Evolutionary conservation across 2,329 filamentous ascomycete genomes (phyloP).

Genomic region (Scedosporium dehoogii): DNA sequence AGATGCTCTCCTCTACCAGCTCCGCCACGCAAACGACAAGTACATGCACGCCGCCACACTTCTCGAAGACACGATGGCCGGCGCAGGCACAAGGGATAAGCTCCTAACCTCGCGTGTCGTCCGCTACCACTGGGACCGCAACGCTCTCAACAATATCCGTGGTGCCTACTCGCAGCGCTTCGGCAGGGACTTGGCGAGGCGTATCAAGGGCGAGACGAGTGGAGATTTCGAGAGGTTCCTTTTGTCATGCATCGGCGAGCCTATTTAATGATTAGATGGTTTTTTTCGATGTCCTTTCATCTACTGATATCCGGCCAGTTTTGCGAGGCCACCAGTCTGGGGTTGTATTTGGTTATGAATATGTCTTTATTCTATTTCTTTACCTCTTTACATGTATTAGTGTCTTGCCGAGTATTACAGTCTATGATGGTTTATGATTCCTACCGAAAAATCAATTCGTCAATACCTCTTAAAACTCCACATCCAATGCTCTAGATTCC

Average conservation of each 20-base stretch:
- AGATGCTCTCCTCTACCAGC: constrained; percentile 68
- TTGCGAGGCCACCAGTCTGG: no score
- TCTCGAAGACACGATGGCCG: constrained; percentile 82
- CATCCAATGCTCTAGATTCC: no score
- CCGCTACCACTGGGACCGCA: constrained; percentile 72
- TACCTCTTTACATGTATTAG: no score
- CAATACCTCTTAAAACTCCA: no score
- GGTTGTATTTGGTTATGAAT: neutral
- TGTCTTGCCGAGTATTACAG: no score
- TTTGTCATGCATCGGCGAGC: constrained; percentile 54
- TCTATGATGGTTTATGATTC: no score
- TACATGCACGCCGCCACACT: constrained; percentile 73
- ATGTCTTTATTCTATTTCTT: neutral
- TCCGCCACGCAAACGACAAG: constrained; percentile 68
- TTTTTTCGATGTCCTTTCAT: neutral
- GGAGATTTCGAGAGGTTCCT: constrained; percentile 73
- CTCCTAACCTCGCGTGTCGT: constrained; percentile 71
- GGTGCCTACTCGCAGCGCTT: constrained; percentile 66
- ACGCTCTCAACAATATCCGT: constrained; percentile 67
- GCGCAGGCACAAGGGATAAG: constrained; percentile 76
- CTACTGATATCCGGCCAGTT: no score
- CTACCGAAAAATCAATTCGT: no score
- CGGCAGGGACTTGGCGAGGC: constrained; percentile 52
- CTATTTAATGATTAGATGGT: constrained; percentile 3
- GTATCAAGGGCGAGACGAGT: constrained; percentile 75